These are phyloP conservation scores for Austroboletus eburneus DNA, from an alignment of 768 basidiomycete genomes.

Conservation along the genomic window DNA sequence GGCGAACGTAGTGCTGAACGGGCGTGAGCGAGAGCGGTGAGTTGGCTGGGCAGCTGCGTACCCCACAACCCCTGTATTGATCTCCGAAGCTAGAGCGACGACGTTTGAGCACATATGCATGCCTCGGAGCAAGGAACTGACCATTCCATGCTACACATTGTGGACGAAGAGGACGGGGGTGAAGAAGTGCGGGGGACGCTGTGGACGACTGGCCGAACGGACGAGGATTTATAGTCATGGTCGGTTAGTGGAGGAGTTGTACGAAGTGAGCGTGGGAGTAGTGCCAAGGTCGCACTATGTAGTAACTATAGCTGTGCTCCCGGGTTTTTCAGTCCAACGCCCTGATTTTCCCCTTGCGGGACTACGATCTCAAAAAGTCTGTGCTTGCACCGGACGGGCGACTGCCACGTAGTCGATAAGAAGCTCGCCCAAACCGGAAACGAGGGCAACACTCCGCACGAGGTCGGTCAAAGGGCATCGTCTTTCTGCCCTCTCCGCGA, in stretches of 20 bases:
- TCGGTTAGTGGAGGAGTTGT: conserved; percentile 2
- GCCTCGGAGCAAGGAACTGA: conserved; percentile 21
- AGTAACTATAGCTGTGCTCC: conserved; percentile 19
- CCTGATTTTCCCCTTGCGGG: conserved; percentile 29
- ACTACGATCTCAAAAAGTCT: conserved; percentile 15
- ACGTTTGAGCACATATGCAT: conserved; percentile 4
- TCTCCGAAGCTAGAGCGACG: conserved; percentile 34
- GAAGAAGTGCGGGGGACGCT: no score
- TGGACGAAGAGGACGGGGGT: conserved; percentile 5
- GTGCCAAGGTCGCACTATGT: conserved; percentile 1
- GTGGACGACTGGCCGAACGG: no score
- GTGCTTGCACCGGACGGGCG: conserved; percentile 8
- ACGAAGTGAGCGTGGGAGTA: background rate
- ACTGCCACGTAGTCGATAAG: conserved; percentile 31
- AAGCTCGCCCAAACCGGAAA: conserved; percentile 20
- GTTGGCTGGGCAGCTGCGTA: conserved; percentile 15
- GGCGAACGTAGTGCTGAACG: conserved; percentile 55
- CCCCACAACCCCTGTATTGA: conserved; percentile 42
- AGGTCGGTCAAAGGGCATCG: conserved; percentile 21
- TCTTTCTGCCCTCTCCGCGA: conserved; percentile 17
- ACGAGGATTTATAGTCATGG: no score
- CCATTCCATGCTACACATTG: conserved; percentile 62
- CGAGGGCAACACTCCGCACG: conserved; percentile 28
- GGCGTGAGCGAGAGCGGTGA: conserved; percentile 3
- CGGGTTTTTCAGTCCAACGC: conserved; percentile 9